Conservation (phyloP, 2,329 filamentous ascomycete genomes). For the Claviceps sp. region DNA sequence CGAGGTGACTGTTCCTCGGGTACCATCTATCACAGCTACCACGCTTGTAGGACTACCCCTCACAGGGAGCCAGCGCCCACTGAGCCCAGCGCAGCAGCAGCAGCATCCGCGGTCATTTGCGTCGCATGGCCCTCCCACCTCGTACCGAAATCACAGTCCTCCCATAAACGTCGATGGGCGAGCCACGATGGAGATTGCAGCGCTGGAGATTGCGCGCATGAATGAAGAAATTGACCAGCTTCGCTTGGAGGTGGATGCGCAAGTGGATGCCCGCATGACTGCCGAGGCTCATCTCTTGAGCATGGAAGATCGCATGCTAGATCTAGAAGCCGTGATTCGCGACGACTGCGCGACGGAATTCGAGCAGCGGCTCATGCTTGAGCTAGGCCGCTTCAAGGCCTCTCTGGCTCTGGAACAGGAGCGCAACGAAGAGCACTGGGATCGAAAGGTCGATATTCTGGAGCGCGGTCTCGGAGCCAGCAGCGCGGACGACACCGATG, state of each 20-base stretch:
- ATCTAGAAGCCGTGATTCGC: conserved; percentile 70
- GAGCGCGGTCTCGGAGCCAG: conserved; percentile 35
- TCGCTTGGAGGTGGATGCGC: conserved; percentile 53
- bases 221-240: conserved; percentile 59
- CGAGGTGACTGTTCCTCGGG: conserved; percentile 81
- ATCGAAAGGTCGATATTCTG: conserved; percentile 65
- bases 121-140: conserved; percentile 19
- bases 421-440: conserved; percentile 69
- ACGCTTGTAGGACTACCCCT: conserved; percentile 34
- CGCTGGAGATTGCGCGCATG: conserved; percentile 69
- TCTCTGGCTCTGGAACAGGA: conserved; percentile 69
- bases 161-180: conserved; percentile 34
- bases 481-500: conserved; percentile 32
- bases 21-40: conserved; percentile 68
- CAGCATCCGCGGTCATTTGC: conserved; percentile 27
- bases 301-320: conserved; percentile 50
- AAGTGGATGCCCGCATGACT: conserved; percentile 55
- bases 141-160: conserved; percentile 27
- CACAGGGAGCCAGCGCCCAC: conserved; percentile 11
- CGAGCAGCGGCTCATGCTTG: conserved; percentile 60
- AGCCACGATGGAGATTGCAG: conserved; percentile 70
- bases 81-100: conserved; percentile 17
- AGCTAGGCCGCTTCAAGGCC: conserved; percentile 70
- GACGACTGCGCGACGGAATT: conserved; percentile 85
- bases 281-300: conserved; percentile 61